Evolutionary conservation across 2,329 filamentous ascomycete species (phyloP), one percentile per base, ranked within the genome.

Genomic region (Fusarium nematophilum): DNA sequence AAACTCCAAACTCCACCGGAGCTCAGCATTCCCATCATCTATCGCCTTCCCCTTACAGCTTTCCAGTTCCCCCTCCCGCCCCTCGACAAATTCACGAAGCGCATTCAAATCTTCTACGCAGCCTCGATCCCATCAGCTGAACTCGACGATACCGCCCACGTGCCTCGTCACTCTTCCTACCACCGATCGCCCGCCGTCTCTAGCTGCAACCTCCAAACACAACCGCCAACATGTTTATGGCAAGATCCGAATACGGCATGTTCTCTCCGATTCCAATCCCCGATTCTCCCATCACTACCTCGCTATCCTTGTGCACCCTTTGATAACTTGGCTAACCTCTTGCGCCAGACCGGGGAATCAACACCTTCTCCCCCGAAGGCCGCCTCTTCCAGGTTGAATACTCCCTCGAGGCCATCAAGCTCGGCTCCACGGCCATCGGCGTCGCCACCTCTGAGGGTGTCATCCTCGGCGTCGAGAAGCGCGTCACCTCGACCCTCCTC

Each of bases 351-450:
- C 93, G 94, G 80, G 94, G 94, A 74, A 97, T 98, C 87, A 98
- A 97, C 86, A 99, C 95, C 86, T 99, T 99, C 87, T 99, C 95
- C 71, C 95, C 95, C 59, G 95, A 99, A 86, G 95, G 95, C 74
- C 95, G 95, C 80, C 91, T 99, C 78, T 99, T 99, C 87, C 95
- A 99, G 84, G 95, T 99, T 83, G 95, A 99, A 90, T 99, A 99
- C 88, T 98, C 95, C 57, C 90, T 99, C 78, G 95, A 99, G 84
- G 95, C 95, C 79, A 99, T 99, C 87, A 99, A 99, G 85, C 91
- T 98, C 68, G 95, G 95, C 69, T 96, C 92, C 72, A 99, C 95
- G 69, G 95, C 95, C 74, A 99, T 99, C 81, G 95, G 95, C 71
- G 93, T 99, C 67, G 93, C 95, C 71, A 99, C 95, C 42, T 91